Conservation (phyloP, 2,329 filamentous ascomycete genomes). For the Ophiostoma pallidulum region DNA sequence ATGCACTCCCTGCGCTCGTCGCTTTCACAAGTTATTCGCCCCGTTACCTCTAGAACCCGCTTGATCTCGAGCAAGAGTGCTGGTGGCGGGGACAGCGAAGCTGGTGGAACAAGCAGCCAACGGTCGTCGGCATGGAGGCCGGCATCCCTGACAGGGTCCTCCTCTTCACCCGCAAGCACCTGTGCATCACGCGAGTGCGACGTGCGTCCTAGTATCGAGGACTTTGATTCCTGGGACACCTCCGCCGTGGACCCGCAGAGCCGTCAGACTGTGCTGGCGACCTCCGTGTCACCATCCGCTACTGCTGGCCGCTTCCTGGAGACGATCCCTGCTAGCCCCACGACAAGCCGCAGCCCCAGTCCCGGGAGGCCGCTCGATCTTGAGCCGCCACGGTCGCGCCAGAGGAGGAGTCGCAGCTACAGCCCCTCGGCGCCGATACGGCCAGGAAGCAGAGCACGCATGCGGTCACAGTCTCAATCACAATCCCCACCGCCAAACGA, state of each 20-base stretch:
- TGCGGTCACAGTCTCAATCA: conserved; percentile 19
- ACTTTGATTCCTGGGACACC: conserved; percentile 70
- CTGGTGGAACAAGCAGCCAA: conserved; percentile 15
- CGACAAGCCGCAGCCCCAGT: conserved; percentile 55
- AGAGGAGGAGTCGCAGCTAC: conserved; percentile 40
- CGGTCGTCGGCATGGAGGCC: conserved; percentile 28
- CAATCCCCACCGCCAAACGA: conserved; percentile 36
- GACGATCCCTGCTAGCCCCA: conserved; percentile 59
- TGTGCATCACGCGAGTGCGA: conserved; percentile 20
- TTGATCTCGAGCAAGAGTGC: conserved; percentile 36
- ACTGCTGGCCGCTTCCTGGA: conserved; percentile 47
- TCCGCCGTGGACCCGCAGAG: conserved; percentile 55
- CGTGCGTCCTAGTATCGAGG: conserved; percentile 34
- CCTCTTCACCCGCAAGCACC: conserved; percentile 27
- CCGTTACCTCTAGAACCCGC: conserved; percentile 47
- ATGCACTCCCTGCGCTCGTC: conserved; percentile 40
- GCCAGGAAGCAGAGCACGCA: conserved; percentile 9
- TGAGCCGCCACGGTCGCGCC: conserved; percentile 35
- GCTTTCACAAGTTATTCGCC: conserved; percentile 39
- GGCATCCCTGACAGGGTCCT: conserved; percentile 31
- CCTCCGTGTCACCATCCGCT: conserved; percentile 30
- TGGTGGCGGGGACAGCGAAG: conserved; percentile 29
- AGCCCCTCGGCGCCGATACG: conserved; percentile 31
- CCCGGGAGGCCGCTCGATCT: conserved; percentile 52
- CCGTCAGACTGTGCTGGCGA: conserved; percentile 46